Conservation (phyloP, 2,329 filamentous ascomycete species). For the Didymella segeticola region DNA sequence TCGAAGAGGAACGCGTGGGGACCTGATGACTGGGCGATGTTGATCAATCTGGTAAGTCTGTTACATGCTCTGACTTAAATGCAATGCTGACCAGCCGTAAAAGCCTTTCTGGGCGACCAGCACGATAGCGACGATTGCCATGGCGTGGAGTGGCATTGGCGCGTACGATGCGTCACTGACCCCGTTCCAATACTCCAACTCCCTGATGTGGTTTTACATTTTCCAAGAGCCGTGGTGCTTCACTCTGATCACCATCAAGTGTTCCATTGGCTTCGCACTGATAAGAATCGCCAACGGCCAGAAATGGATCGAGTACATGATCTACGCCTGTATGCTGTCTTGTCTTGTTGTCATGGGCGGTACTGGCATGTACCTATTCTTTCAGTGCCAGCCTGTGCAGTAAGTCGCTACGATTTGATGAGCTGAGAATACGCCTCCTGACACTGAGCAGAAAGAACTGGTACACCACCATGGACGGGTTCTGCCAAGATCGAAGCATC, state of each 20-base stretch:
- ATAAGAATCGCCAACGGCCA: constrained; percentile 20
- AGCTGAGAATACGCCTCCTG: not conserved
- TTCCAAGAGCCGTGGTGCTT: constrained; percentile 23
- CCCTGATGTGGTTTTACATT: constrained; percentile 21
- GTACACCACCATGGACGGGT: constrained; percentile 10
- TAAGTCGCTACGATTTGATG: not conserved
- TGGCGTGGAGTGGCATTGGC: constrained; percentile 21
- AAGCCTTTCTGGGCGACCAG: constrained; percentile 18
- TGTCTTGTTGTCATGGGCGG: constrained; percentile 17
- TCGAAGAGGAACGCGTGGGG: constrained; percentile 22
- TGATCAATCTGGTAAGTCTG: constrained; percentile 16
- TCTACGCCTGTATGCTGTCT: constrained; percentile 17
- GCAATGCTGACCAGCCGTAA: not conserved
- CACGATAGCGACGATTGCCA: constrained; percentile 15
- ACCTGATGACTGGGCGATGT: constrained; percentile 22
- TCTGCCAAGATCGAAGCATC: constrained; percentile 13
- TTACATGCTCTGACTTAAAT: not conserved
- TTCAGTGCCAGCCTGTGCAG: constrained; percentile 20
- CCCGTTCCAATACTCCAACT: constrained; percentile 13
- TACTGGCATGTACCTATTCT: constrained; percentile 21
- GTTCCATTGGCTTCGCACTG: constrained; percentile 20
- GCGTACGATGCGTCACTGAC: constrained; percentile 14
- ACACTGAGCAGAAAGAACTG: constrained; percentile 17
- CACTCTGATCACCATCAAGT: constrained; percentile 20
- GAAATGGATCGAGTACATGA: constrained; percentile 20